A percentile compares a stretch with the other conserved stretches of the same genome.
These are phyloP conservation scores for Delonix regia DNA, from an alignment of 306 rosid genomes.

Conservation along the genomic window DNA sequence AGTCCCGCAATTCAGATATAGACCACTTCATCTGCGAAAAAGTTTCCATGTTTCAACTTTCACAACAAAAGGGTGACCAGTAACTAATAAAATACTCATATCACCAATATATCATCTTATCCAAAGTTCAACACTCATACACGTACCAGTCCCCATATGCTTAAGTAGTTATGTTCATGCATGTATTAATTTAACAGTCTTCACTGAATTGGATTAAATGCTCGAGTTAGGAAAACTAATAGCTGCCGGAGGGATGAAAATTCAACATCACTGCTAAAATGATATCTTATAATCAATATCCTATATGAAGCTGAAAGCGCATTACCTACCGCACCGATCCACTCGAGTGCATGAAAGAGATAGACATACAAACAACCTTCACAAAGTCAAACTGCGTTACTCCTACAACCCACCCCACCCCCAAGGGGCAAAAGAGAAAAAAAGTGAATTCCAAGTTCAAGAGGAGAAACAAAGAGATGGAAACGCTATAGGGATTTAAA, in stretches of 20 bases:
- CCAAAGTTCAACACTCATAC: slow-evolving; percentile 12
- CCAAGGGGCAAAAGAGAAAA: background rate
- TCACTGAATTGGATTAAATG: background rate
- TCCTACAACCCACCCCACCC: background rate
- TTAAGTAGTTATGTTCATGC: background rate
- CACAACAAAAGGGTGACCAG: slow-evolving; percentile 19
- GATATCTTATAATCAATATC: slow-evolving; percentile 7
- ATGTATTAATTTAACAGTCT: slow-evolving; percentile 22
- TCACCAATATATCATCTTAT: slow-evolving; percentile 4
- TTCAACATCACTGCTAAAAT: slow-evolving; percentile 1
- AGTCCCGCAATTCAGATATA: slow-evolving; percentile 39
- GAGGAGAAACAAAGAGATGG: slow-evolving; percentile 11
- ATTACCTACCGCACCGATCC: slow-evolving; percentile 11
- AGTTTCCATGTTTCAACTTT: slow-evolving; percentile 4
- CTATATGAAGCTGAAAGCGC: slow-evolving; percentile 7
- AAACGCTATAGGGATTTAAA: slow-evolving; percentile 26
- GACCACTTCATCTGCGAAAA: slow-evolving; percentile 46
- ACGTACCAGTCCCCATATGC: slow-evolving; percentile 15
- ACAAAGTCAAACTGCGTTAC: background rate
- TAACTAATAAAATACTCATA: slow-evolving; percentile 2
- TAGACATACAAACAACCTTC: background rate
- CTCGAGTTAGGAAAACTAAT: slow-evolving; percentile 6
- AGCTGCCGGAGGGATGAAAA: slow-evolving; percentile 1
- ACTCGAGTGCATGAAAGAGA: background rate
- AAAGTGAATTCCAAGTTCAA: slow-evolving; percentile 9